A percentile compares a stretch with the other conserved stretches of the same genome.
Conservation (phyloP, 768 basidiomycete genomes). For the Suillus luteus region DNA sequence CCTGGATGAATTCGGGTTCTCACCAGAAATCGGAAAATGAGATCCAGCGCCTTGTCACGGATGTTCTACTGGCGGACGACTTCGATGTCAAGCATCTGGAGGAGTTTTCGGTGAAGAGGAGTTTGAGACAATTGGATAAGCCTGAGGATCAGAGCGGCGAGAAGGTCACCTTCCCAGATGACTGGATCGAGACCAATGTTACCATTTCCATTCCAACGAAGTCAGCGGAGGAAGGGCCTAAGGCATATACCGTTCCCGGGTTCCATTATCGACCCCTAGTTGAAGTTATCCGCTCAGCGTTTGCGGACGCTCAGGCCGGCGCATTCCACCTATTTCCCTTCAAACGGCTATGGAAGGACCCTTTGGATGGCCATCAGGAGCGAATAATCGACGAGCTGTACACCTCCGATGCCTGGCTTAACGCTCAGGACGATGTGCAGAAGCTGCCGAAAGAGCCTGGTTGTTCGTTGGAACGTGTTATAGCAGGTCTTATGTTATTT, state of each 20-base stretch:
- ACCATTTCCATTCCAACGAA: neutral
- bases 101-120: neutral
- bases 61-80: neutral
- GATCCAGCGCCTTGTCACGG: constrained; percentile 3
- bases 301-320: constrained; percentile 5
- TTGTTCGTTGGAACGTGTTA: too few relatives aligned
- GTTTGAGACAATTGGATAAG: neutral
- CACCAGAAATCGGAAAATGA: constrained; percentile 1
- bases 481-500: too few relatives aligned
- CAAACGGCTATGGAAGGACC: constrained; percentile 17
- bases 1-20: constrained; percentile 8
- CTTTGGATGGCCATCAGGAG: neutral
- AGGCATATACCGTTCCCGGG: constrained; percentile 12
- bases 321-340: constrained; percentile 28
- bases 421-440: too few relatives aligned
- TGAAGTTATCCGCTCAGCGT: constrained; percentile 16
- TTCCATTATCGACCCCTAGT: constrained; percentile 20
- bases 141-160: neutral
- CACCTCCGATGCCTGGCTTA: too few relatives aligned
- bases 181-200: too few relatives aligned
- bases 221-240: neutral
- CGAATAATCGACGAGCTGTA: too few relatives aligned
- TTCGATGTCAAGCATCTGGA: constrained; percentile 3
- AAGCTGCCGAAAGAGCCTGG: too few relatives aligned
- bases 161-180: neutral